Evolutionary conservation across 768 basidiomycete species (phyloP).

Genomic region (Tephrocybe sp.): DNA sequence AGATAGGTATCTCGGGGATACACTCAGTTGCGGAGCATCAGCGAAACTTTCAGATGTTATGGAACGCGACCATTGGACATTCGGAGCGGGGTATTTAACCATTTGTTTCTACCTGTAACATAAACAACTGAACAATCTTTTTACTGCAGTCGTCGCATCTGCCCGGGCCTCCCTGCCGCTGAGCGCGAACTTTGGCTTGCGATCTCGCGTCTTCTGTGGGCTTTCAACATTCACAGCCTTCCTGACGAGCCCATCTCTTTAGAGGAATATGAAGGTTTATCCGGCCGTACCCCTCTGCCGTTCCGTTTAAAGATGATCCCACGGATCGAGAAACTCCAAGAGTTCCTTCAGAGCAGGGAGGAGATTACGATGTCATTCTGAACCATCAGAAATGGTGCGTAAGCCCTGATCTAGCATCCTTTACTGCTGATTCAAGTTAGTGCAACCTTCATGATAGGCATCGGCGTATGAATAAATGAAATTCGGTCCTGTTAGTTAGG

Average conservation of each 20-base stretch:
- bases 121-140: not conserved
- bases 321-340: conserved; percentile 24
- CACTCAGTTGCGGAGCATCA: conserved; percentile 33
- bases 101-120: not conserved
- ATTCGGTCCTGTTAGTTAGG: too few relatives aligned
- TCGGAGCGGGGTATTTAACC: conserved; percentile 40
- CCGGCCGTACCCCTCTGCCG: conserved; percentile 41
- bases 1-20: conserved; percentile 39
- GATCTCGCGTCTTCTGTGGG: conserved; percentile 44
- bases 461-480: too few relatives aligned
- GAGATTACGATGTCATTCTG: conserved; percentile 1
- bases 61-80: conserved; percentile 49
- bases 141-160: conserved; percentile 33
- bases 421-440: too few relatives aligned
- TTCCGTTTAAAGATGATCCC: conserved; percentile 31
- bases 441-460: too few relatives aligned
- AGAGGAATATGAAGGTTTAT: conserved; percentile 43
- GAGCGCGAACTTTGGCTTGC: conserved; percentile 44
- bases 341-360: conserved; percentile 1
- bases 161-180: conserved; percentile 42
- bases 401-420: too few relatives aligned
- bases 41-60: conserved; percentile 37
- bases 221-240: conserved; percentile 35
- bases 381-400: not conserved
- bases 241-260: conserved; percentile 41